Evolutionary conservation across 83 land plant genomes (phyloP).

Genomic region (Larix sibirica): DNA sequence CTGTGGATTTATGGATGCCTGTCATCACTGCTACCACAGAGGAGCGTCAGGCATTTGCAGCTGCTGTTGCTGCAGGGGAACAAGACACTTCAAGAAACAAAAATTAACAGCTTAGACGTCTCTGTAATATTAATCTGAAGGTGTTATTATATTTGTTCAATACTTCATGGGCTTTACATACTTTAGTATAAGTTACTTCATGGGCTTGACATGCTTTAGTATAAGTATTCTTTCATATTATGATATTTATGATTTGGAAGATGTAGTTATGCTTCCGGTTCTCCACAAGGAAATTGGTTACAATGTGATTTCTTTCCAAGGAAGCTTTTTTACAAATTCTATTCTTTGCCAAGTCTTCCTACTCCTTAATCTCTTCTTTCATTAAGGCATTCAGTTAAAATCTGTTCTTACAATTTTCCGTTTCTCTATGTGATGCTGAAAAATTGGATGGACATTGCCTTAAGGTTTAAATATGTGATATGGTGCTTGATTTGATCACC

Average conservation of each 20-base stretch:
- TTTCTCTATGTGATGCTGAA: neutral
- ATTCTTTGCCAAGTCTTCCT: neutral
- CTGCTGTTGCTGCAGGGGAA: neutral
- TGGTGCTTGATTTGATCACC: neutral
- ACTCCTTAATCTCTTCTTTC: neutral
- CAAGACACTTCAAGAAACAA: neutral
- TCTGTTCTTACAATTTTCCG: neutral
- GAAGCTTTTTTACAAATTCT: neutral
- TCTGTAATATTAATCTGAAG: neutral
- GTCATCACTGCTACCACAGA: conserved; percentile 70
- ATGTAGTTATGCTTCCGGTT: neutral
- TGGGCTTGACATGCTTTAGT: neutral
- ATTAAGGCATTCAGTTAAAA: neutral
- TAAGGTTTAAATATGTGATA: neutral
- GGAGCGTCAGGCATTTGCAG: conserved; percentile 37
- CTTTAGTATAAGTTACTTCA: neutral
- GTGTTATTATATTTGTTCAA: neutral
- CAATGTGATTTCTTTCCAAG: neutral
- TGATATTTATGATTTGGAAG: neutral
- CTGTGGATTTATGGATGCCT: conserved; percentile 75
- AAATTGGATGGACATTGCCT: neutral
- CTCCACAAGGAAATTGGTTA: neutral
- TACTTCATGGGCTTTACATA: neutral
- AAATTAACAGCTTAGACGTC: neutral
- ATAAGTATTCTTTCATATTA: neutral